Percentiles rank a stretch among this genome's conserved stretches.
Conservation (phyloP, 306 rosid species). For the Quercus berberidifolia region DNA sequence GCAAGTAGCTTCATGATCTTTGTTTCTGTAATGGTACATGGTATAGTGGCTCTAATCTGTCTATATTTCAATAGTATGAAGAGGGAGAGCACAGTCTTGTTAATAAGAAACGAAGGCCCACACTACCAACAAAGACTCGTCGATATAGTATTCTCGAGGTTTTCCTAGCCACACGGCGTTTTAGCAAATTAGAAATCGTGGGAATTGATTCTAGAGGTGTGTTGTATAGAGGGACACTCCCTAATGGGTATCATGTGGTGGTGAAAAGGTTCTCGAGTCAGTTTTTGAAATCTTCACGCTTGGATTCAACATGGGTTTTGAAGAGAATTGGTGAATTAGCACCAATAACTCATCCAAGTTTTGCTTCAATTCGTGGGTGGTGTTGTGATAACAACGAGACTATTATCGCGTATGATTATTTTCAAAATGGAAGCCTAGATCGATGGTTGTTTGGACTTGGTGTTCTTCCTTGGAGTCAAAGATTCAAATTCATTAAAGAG, state of each 20-base stretch:
- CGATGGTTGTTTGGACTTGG: constrained; percentile 3
- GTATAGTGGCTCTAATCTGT: background rate
- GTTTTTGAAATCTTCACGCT: no score
- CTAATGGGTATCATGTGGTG: background rate
- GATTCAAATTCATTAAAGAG: constrained; percentile 2
- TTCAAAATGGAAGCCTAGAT: background rate
- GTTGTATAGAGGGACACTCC: background rate
- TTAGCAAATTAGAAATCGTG: background rate
- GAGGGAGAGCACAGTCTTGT: background rate
- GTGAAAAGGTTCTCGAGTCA: background rate
- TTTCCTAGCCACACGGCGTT: background rate
- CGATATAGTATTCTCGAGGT: background rate
- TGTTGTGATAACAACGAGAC: background rate
- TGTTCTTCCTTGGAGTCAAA: constrained; percentile 2
- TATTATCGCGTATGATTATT: background rate
- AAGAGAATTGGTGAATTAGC: background rate
- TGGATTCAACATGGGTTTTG: background rate
- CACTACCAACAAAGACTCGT: background rate
- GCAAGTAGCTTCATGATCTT: constrained; percentile 6
- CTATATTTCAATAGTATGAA: background rate
- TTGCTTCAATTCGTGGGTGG: constrained; percentile 5
- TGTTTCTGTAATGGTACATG: background rate
- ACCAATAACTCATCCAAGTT: background rate
- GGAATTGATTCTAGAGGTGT: constrained; percentile 1
- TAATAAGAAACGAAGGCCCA: background rate